A percentile compares a stretch with the other conserved stretches of the same genome.
phyloP scores from a whole-genome alignment of 225 moss, liverwort and hornwort genomes.

The Takakia lepidozioides region DNA sequence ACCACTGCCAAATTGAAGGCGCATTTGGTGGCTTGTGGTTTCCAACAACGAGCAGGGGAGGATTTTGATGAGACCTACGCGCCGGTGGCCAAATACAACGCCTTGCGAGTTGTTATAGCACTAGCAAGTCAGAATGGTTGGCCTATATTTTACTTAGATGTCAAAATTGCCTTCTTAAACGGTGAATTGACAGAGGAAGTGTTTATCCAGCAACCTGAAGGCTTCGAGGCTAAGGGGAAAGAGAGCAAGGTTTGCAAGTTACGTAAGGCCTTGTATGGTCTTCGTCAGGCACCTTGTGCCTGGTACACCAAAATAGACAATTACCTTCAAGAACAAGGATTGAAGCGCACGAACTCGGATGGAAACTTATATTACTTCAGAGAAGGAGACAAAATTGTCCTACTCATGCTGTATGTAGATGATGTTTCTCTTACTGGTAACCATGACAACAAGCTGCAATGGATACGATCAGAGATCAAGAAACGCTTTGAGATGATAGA shows the following conservation, averaged over 20 bases:
- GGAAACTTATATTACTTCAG: conserved; percentile 1
- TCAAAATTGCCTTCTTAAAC: conserved; percentile 6
- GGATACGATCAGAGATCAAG: background rate
- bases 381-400: background rate
- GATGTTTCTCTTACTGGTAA: background rate
- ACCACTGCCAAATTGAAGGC: background rate
- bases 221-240: background rate
- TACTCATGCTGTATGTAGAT: conserved; percentile 1
- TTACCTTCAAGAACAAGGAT: background rate
- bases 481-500: background rate
- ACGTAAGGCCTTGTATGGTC: background rate
- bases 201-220: conserved; percentile 4
- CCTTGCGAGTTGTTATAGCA: background rate
- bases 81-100: conserved; percentile 3
- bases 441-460: background rate
- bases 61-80: conserved; percentile 9
- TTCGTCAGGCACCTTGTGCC: conserved; percentile 1
- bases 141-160: background rate
- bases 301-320: conserved; percentile 5
- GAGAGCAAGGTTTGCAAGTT: background rate
- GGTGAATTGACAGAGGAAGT: background rate
- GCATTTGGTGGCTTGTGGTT: conserved; percentile 6
- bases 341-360: background rate
- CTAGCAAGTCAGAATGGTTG: background rate
- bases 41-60: background rate